A percentile compares a stretch with the other conserved stretches of the same genome.
Evolutionary conservation across 352 stramenopile species (phyloP).

Genomic region (Halophytophthora polymorphica): DNA sequence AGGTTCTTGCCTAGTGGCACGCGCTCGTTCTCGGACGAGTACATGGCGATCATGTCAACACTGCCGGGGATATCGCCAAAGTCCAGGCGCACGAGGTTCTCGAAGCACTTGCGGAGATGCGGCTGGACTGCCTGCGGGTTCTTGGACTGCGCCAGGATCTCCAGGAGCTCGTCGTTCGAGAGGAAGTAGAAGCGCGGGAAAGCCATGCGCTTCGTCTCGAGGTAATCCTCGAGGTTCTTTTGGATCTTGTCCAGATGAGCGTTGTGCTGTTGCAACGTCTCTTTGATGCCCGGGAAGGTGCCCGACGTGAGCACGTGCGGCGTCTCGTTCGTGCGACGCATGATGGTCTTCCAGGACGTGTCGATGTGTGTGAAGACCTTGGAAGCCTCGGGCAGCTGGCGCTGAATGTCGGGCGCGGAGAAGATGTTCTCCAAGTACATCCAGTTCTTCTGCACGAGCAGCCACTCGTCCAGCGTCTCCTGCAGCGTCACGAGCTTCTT

Average conservation of each 20-base stretch:
- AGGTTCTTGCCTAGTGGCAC: conserved; percentile 91
- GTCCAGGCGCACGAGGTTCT: conserved; percentile 83
- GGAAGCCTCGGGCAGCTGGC: conserved; percentile 86
- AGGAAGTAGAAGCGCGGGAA: conserved; percentile 95
- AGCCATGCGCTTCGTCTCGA: conserved; percentile 91
- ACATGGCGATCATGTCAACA: conserved; percentile 94
- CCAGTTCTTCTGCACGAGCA: conserved; percentile 88
- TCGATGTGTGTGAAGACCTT: conserved; percentile 92
- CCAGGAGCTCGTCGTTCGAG: conserved; percentile 93
- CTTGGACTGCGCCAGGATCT: conserved; percentile 94
- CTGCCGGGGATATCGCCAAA: conserved; percentile 75
- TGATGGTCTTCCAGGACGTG: conserved; percentile 90
- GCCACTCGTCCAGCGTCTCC: conserved; percentile 87
- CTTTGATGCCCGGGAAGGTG: conserved; percentile 76
- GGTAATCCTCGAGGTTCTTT: conserved; percentile 91
- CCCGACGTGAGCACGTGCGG: conserved; percentile 83
- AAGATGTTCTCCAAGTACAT: conserved; percentile 90
- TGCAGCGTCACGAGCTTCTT: conserved; percentile 81
- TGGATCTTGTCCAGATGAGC: conserved; percentile 88
- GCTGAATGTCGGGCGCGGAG: conserved; percentile 87
- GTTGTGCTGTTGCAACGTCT: conserved; percentile 84
- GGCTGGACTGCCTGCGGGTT: conserved; percentile 93
- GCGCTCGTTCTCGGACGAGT: conserved; percentile 87
- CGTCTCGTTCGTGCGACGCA: conserved; percentile 85
- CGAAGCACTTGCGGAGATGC: conserved; percentile 94